A percentile compares a stretch with the other conserved stretches of the same genome.
phyloP scores from a whole-genome alignment of 202 grass and related monocot genomes.

The Zizania palustris region DNA sequence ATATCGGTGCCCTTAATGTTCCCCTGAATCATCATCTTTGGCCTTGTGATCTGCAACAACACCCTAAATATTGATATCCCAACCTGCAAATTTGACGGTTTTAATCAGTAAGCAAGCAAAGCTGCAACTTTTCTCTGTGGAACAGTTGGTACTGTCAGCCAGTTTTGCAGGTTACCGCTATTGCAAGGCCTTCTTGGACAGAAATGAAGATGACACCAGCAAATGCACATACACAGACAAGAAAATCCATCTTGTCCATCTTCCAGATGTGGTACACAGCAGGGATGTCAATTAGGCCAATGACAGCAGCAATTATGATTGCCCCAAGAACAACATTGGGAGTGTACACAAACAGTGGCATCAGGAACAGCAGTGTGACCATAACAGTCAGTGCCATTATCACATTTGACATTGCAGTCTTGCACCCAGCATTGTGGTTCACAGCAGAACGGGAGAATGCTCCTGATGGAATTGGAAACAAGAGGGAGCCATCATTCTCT shows the following conservation, averaged over 20 bases:
- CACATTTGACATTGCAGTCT: constrained; percentile 90
- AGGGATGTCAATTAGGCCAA: constrained; percentile 77
- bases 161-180: constrained; percentile 59
- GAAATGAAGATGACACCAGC: constrained; percentile 94
- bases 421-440: constrained; percentile 93
- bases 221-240: constrained; percentile 84
- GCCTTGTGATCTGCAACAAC: constrained; percentile 83
- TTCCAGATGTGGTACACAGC: constrained; percentile 84
- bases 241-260: constrained; percentile 97
- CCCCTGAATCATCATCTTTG: constrained; percentile 72
- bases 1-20: constrained; percentile 83
- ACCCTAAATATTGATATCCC: constrained; percentile 87
- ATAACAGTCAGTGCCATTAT: constrained; percentile 93
- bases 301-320: constrained; percentile 82
- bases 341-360: constrained; percentile 89
- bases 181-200: constrained; percentile 81
- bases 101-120: neutral
- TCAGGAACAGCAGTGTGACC: constrained; percentile 83
- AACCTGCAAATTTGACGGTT: constrained; percentile 54
- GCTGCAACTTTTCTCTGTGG: neutral
- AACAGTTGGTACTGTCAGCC: neutral
- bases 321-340: constrained; percentile 88
- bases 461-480: constrained; percentile 45
- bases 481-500: neutral
- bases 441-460: constrained; percentile 94